A percentile compares a stretch with the other conserved stretches of the same genome.
Evolutionary conservation across 1,284 basidiomycete genomes (phyloP).

Genomic region (Cutaneotrichosporon dermatis): DNA sequence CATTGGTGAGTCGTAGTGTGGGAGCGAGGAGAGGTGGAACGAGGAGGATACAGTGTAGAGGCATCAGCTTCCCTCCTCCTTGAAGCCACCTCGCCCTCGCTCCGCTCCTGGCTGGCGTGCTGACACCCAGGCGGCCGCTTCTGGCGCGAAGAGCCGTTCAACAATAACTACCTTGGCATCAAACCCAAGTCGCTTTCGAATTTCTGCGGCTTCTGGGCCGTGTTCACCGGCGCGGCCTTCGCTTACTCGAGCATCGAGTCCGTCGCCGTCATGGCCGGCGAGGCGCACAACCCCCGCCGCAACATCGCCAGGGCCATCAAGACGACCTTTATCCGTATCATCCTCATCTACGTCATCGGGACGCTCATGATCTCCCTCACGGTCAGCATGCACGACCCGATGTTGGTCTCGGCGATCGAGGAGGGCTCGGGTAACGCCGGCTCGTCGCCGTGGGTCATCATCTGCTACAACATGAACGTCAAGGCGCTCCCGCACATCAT

Average conservation of each 20-base stretch:
- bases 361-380: slow-evolving; percentile 18
- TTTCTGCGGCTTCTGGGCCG: slow-evolving; percentile 61
- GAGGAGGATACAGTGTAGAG: too few relatives aligned
- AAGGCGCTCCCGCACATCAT: slow-evolving; percentile 62
- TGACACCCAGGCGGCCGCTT: slow-evolving; percentile 45
- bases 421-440: slow-evolving; percentile 57
- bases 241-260: slow-evolving; percentile 43
- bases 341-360: slow-evolving; percentile 55
- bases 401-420: slow-evolving; percentile 53
- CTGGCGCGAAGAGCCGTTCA: slow-evolving; percentile 59
- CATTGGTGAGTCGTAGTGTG: slow-evolving; percentile 11
- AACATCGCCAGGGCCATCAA: slow-evolving; percentile 69
- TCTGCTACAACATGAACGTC: slow-evolving; percentile 61
- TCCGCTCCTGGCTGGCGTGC: too few relatives aligned
- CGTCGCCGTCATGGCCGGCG: slow-evolving; percentile 49
- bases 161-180: slow-evolving; percentile 33
- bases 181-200: slow-evolving; percentile 10
- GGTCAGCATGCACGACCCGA: slow-evolving; percentile 49
- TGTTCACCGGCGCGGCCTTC: slow-evolving; percentile 50
- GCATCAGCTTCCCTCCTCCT: too few relatives aligned
- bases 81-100: too few relatives aligned
- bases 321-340: slow-evolving; percentile 67
- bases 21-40: too few relatives aligned
- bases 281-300: slow-evolving; percentile 58
- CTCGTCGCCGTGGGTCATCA: slow-evolving; percentile 76